Conservation (phyloP, 2,329 filamentous ascomycete species). For the Verticillium isaacii region DNA sequence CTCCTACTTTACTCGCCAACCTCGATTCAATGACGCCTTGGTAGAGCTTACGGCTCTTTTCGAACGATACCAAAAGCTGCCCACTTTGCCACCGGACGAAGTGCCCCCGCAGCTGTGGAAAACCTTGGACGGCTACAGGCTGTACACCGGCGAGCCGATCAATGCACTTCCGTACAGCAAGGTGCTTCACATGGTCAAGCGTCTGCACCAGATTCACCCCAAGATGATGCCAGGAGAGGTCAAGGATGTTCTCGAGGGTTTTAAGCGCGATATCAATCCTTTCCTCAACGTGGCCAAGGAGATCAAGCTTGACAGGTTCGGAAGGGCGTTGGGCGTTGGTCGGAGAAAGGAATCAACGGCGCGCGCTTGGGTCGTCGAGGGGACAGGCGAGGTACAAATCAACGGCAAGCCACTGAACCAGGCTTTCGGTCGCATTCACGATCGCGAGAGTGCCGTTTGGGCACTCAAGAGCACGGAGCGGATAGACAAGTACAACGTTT, state of each 20-base stretch:
- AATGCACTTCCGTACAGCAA: conserved; percentile 74
- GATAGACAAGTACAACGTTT: conserved; percentile 96
- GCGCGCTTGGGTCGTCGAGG: conserved; percentile 84
- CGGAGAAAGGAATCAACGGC: conserved; percentile 85
- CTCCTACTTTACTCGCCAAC: conserved; percentile 90
- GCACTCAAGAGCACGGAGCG: conserved; percentile 76
- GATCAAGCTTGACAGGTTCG: conserved; percentile 68
- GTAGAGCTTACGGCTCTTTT: conserved; percentile 69
- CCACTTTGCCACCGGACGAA: conserved; percentile 58
- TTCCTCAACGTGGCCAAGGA: conserved; percentile 59
- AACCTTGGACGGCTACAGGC: conserved; percentile 70
- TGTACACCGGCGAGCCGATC: conserved; percentile 65
- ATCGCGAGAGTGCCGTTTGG: conserved; percentile 93
- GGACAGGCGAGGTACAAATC: conserved; percentile 81
- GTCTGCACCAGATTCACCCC: conserved; percentile 82
- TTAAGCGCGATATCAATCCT: conserved; percentile 71
- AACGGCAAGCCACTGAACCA: conserved; percentile 84
- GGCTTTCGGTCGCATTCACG: conserved; percentile 82
- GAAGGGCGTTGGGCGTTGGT: conserved; percentile 75
- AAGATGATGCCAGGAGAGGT: conserved; percentile 69
- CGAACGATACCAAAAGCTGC: conserved; percentile 68
- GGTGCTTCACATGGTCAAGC: conserved; percentile 70
- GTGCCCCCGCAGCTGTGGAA: conserved; percentile 72
- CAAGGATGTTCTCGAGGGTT: conserved; percentile 56
- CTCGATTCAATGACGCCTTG: conserved; percentile 80